Conservation (phyloP, 2,329 filamentous ascomycete species). For the Aspergillus sp. region DNA sequence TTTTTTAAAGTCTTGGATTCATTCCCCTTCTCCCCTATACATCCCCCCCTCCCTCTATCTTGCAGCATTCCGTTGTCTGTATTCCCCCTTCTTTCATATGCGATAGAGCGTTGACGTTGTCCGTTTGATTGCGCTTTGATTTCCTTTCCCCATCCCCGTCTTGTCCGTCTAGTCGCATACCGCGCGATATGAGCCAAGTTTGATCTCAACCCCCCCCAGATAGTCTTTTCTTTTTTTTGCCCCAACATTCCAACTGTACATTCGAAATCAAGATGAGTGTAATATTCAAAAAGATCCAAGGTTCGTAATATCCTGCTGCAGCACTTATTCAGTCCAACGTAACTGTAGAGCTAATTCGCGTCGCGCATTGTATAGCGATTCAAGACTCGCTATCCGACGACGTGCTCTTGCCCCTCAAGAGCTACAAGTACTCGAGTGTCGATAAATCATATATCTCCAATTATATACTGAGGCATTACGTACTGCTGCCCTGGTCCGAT, state of each 20-base stretch:
- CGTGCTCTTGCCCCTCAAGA: conserved; percentile 83
- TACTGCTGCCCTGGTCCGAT: conserved; percentile 52
- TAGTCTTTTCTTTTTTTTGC: not conserved
- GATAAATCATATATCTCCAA: conserved; percentile 93
- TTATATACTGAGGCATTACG: conserved; percentile 93
- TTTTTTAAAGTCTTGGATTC: not conserved
- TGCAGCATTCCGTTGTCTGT: not conserved
- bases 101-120: not conserved
- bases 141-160: not conserved
- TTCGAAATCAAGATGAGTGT: conserved; percentile 29
- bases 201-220: not conserved
- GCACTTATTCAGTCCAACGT: not conserved
- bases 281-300: conserved; percentile 39
- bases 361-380: conserved; percentile 29
- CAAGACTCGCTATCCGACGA: conserved; percentile 76
- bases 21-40: not conserved
- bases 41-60: not conserved
- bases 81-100: not conserved
- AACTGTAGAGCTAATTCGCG: conserved; percentile 7
- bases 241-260: conserved; percentile 1
- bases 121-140: not conserved
- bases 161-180: conserved; percentile 7
- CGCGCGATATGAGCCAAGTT: conserved; percentile 17
- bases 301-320: conserved; percentile 25
- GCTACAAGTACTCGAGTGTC: conserved; percentile 96